phyloP scores from a whole-genome alignment of 768 basidiomycete genomes.

The Russula brevipes region DNA sequence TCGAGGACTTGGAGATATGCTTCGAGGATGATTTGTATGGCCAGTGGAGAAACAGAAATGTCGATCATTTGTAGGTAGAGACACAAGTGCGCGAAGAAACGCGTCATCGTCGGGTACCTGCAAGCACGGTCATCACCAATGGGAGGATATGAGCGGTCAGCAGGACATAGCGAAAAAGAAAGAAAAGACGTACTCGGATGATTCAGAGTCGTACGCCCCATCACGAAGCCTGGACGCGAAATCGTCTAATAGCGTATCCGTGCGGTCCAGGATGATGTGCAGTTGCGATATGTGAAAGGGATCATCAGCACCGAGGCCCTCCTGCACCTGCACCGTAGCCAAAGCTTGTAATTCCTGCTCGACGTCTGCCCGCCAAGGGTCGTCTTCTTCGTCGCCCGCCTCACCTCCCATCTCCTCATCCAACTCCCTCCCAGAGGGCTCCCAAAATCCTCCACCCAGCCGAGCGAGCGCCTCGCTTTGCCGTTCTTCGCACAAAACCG shows the following conservation, averaged over 20 bases:
- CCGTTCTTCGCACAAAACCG: conserved; percentile 75
- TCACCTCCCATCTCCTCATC: conserved; percentile 30
- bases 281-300: conserved; percentile 81
- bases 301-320: conserved; percentile 64
- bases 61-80: conserved; percentile 84
- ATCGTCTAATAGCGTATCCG: conserved; percentile 58
- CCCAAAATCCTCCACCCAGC: conserved; percentile 76
- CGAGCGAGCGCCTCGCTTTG: conserved; percentile 62
- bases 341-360: conserved; percentile 51
- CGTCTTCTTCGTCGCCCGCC: conserved; percentile 38
- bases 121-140: conserved; percentile 1
- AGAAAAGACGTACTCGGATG: conserved; percentile 48
- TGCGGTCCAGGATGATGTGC: conserved; percentile 68
- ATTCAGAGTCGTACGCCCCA: conserved; percentile 43
- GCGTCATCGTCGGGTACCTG: conserved; percentile 66
- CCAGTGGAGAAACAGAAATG: conserved; percentile 61
- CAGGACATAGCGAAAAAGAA: conserved; percentile 20
- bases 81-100: conserved; percentile 93
- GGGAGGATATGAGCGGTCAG: not conserved
- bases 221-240: conserved; percentile 56
- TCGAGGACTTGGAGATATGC: conserved; percentile 86
- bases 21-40: conserved; percentile 79
- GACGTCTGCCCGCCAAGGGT: conserved; percentile 66
- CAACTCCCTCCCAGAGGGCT: conserved; percentile 46
- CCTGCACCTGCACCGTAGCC: conserved; percentile 51